Conservation (phyloP, 768 basidiomycete species). For the Termitomyces sp. region DNA sequence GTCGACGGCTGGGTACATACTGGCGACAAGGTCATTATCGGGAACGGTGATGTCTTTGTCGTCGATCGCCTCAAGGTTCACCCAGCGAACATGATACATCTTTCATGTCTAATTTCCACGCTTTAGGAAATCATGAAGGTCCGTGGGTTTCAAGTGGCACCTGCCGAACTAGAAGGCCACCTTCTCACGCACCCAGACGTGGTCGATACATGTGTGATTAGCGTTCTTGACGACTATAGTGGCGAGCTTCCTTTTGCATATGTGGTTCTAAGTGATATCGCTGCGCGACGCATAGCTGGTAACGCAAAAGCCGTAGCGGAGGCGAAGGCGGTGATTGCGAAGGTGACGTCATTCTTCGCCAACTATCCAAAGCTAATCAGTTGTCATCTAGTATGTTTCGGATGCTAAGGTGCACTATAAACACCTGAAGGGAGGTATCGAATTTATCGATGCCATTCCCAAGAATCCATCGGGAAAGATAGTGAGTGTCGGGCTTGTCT, state of each 20-base stretch:
- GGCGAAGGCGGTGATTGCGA: constrained; percentile 43
- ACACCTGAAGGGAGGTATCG: constrained; percentile 53
- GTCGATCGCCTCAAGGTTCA: constrained; percentile 72
- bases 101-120: not conserved
- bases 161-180: constrained; percentile 65
- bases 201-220: constrained; percentile 58
- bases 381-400: constrained; percentile 42
- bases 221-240: constrained; percentile 66
- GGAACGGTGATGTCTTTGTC: constrained; percentile 56
- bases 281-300: constrained; percentile 28
- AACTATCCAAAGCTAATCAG: not conserved
- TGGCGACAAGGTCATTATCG: constrained; percentile 69
- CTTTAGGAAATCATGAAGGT: constrained; percentile 71
- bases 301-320: constrained; percentile 27
- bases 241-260: constrained; percentile 74
- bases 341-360: constrained; percentile 35
- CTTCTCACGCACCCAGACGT: constrained; percentile 58
- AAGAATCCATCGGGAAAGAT: constrained; percentile 73
- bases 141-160: constrained; percentile 53
- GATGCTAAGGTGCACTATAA: constrained; percentile 59
- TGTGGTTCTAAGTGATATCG: constrained; percentile 45
- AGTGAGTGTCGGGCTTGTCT: constrained; percentile 24
- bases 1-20: constrained; percentile 62
- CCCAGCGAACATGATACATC: not conserved
- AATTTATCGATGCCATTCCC: constrained; percentile 57